Percentiles rank a stretch among this genome's conserved stretches.
Evolutionary conservation across 2,329 filamentous ascomycete species (phyloP).

Genomic region (Penicillium hesseltinei): DNA sequence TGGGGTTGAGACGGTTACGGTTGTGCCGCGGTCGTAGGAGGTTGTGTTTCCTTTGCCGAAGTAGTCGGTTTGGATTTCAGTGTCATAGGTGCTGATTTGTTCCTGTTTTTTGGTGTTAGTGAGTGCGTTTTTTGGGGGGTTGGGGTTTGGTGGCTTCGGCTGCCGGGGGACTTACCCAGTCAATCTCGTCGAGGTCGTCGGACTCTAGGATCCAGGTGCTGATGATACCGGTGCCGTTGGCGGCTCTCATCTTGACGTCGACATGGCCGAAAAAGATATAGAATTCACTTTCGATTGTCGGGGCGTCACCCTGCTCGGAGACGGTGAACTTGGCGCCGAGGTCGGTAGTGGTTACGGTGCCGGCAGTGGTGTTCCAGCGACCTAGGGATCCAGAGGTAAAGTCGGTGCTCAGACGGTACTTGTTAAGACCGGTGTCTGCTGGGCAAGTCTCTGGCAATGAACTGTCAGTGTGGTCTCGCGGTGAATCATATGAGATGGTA

Average conservation of each 20-base stretch:
- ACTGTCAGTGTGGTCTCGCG: background rate
- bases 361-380: conserved; percentile 65
- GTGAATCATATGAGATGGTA: background rate
- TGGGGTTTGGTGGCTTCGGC: background rate
- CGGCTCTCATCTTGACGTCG: conserved; percentile 79
- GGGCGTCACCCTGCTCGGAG: conserved; percentile 71
- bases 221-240: conserved; percentile 85
- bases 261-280: conserved; percentile 98
- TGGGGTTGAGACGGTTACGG: conserved; percentile 65
- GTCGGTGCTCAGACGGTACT: conserved; percentile 30
- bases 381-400: conserved; percentile 53
- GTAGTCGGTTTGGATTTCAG: conserved; percentile 74
- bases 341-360: conserved; percentile 61
- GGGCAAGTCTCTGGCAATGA: conserved; percentile 56
- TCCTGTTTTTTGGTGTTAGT: conserved; percentile 27
- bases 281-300: conserved; percentile 82
- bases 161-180: conserved; percentile 75
- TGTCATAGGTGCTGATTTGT: conserved; percentile 38
- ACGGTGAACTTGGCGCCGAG: conserved; percentile 83
- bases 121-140: background rate
- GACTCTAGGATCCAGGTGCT: conserved; percentile 88
- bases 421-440: conserved; percentile 66
- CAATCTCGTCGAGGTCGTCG: conserved; percentile 90
- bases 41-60: conserved; percentile 86
- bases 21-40: conserved; percentile 79